A percentile compares a stretch with the other conserved stretches of the same genome.
Conservation (phyloP, 106 monocot genomes). For the Acanthochlamys bracteata region DNA sequence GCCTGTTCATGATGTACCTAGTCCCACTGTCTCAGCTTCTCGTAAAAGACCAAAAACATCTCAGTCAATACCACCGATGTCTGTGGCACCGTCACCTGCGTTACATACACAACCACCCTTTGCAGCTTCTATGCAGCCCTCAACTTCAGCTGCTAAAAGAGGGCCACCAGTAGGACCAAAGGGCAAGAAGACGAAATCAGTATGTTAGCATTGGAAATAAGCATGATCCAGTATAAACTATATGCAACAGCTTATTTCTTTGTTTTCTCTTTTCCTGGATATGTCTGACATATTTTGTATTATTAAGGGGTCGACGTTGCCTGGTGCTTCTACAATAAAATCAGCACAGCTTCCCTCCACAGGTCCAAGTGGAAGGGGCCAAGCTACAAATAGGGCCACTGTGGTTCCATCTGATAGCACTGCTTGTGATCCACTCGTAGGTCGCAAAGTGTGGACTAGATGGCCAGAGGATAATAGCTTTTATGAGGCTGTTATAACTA, state of each 20-base stretch:
- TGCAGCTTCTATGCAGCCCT: constrained; percentile 44
- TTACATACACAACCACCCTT: constrained; percentile 35
- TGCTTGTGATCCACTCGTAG: constrained; percentile 55
- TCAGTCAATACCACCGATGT: constrained; percentile 51
- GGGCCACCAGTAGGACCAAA: constrained; percentile 39
- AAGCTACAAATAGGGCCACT: constrained; percentile 24
- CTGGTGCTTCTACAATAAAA: constrained; percentile 36
- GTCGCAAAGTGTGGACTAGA: constrained; percentile 77
- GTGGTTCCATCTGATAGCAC: constrained; percentile 30
- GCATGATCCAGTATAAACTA: no score
- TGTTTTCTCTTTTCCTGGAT: no score
- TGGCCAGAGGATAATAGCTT: constrained; percentile 96
- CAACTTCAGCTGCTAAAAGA: constrained; percentile 56
- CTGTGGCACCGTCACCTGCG: constrained; percentile 52
- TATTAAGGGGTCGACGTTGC: constrained; percentile 40
- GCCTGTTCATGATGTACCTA: constrained; percentile 52
- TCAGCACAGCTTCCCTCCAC: constrained; percentile 30
- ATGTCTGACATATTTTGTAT: not conserved
- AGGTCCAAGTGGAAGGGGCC: constrained; percentile 31
- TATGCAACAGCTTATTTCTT: no score
- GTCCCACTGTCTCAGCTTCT: constrained; percentile 62
- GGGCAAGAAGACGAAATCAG: constrained; percentile 79
- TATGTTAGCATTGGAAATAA: constrained; percentile 18
- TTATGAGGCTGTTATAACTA: constrained; percentile 94
- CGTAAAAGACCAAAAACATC: constrained; percentile 78